phyloP scores from a whole-genome alignment of 2,329 filamentous ascomycete genomes.

The Cladophialophora chaetospira region DNA sequence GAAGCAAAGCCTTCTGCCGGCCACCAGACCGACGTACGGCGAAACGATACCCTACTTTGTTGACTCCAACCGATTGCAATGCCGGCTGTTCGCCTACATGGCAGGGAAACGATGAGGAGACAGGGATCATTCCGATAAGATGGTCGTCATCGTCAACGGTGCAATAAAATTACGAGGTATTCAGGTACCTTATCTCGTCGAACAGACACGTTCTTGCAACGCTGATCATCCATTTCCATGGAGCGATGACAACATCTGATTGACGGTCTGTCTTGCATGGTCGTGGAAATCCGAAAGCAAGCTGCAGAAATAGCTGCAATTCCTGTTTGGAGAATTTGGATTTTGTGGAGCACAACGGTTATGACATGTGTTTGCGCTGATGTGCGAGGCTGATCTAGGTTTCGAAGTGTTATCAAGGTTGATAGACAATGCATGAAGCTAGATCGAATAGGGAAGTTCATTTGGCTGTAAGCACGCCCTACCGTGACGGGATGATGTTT shows the following conservation, averaged over 20 bases:
- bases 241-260: conserved; percentile 10
- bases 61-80: not conserved
- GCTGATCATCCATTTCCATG: conserved; percentile 1
- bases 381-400: conserved; percentile 28
- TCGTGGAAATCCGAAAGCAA: conserved; percentile 20
- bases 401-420: conserved; percentile 10
- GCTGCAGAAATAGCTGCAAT: not conserved
- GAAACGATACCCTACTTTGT: not conserved
- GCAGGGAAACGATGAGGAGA: not conserved
- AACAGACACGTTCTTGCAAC: not conserved
- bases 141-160: conserved; percentile 3
- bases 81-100: conserved; percentile 2
- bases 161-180: conserved; percentile 1
- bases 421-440: conserved; percentile 10
- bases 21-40: not conserved
- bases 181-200: conserved; percentile 2
- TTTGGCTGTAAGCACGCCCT: too few relatives aligned
- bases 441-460: conserved; percentile 18
- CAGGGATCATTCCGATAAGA: not conserved
- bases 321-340: not conserved
- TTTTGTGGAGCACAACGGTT: conserved; percentile 4
- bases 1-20: not conserved
- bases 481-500: too few relatives aligned
- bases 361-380: conserved; percentile 19
- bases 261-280: not conserved